Evolutionary conservation across 2,329 filamentous ascomycete species (phyloP).

Genomic region (Penicillium sp.): DNA sequence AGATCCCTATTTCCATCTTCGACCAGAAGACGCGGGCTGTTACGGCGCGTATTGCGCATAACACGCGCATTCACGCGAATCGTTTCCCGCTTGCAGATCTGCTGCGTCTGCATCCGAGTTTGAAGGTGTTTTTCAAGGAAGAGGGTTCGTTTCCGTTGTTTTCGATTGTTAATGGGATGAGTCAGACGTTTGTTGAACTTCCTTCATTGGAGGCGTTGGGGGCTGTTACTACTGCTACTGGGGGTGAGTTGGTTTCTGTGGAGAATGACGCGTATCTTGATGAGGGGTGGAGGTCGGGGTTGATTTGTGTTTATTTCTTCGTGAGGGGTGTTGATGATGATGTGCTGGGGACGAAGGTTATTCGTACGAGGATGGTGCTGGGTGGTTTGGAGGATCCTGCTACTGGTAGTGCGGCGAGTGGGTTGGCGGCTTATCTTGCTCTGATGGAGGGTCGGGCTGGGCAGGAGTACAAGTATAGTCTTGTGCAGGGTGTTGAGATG

Average conservation of each 20-base stretch:
- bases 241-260: conserved; percentile 23
- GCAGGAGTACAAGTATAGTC: conserved; percentile 42
- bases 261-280: conserved; percentile 27
- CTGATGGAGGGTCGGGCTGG: conserved; percentile 37
- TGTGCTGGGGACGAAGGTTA: conserved; percentile 44
- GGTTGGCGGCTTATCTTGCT: conserved; percentile 53
- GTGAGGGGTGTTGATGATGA: conserved; percentile 52
- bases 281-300: conserved; percentile 30
- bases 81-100: conserved; percentile 25
- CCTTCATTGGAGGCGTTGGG: conserved; percentile 57
- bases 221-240: conserved; percentile 23
- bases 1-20: conserved; percentile 45
- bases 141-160: conserved; percentile 29
- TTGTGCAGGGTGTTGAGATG: conserved; percentile 67
- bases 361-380: conserved; percentile 32
- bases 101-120: conserved; percentile 25
- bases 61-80: conserved; percentile 33
- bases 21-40: conserved; percentile 18
- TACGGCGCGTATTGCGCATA: conserved; percentile 34
- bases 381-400: conserved; percentile 31
- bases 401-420: conserved; percentile 57
- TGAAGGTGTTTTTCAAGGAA: conserved; percentile 19
- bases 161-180: conserved; percentile 42
- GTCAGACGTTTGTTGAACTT: conserved; percentile 62
- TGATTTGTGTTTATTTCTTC: conserved; percentile 33